Base-by-base conservation (phyloP, 768 basidiomycete species). In the Leucocoprinus leucothites region DNA sequence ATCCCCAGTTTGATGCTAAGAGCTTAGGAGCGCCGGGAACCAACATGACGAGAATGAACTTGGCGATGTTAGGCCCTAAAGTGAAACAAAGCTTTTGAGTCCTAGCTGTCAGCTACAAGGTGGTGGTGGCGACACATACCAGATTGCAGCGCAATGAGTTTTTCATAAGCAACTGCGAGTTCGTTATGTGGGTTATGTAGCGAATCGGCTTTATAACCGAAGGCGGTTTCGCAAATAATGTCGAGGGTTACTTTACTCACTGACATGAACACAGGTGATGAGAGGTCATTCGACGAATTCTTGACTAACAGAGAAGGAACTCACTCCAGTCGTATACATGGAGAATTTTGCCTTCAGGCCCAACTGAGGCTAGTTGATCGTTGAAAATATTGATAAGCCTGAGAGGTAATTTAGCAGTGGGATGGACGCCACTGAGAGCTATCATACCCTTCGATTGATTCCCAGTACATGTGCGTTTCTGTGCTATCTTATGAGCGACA, bases 161-260 rank as follows among this genome's bases (percentile, higher is more conserved):
- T 55, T 41, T 74, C 68, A 52, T 72, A 76, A 7, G 74, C 74
- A 21, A 64, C 61, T 14, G 72, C 71, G 21, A 76, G 65, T 54
- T 71, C 72, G 57, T 73, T 72, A 51, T 70, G 51, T 0, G 73
- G 70, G 57, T 73, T 66, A 48, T 66, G 67, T 18, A 76, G 54
- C 3, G 70, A 69, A 57, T 74, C 69, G 36, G 71, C 53, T 40
- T 64, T 60, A 62, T 75, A 75, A 1, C 71, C 74, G 48, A 76
- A 74, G 1, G 69, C 73, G 3, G 74, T 71, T 2, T 66, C 65
- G 61, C 73, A 76, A 21, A 77, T 74, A 53, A 77, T 73, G 56
- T 77, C 75, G 11, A 76, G 63, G 6, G 74, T 75, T 0, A 70
- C 69, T 57, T 71, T 74, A 53, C 70, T 70, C 69, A 74, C 72